Conservation (phyloP, 306 rosid genomes). For the Abrus precatorius region DNA sequence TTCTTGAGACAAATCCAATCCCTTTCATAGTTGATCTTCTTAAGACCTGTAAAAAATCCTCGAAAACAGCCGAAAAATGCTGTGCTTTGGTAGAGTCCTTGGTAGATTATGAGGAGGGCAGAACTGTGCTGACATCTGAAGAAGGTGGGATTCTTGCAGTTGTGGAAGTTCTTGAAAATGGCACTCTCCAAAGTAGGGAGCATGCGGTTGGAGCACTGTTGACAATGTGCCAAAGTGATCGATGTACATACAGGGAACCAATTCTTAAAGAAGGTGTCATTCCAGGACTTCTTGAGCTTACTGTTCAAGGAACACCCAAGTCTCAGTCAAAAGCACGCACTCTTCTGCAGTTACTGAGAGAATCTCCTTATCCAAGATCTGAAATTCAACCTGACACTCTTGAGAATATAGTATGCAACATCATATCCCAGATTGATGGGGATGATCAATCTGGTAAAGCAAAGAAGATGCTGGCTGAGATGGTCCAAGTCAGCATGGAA, state of each 20-base stretch:
- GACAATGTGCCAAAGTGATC: slow-evolving; percentile 86
- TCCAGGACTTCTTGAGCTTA: slow-evolving; percentile 96
- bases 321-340: slow-evolving; percentile 82
- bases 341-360: slow-evolving; percentile 78
- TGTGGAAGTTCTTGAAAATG: slow-evolving; percentile 90
- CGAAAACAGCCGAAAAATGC: slow-evolving; percentile 93
- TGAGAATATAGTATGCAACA: slow-evolving; percentile 92
- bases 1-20: slow-evolving; percentile 74
- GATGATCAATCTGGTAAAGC: slow-evolving; percentile 92
- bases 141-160: slow-evolving; percentile 97
- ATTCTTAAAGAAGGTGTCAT: slow-evolving; percentile 95
- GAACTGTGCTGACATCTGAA: slow-evolving; percentile 78
- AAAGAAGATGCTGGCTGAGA: slow-evolving; percentile 95
- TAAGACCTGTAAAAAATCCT: slow-evolving; percentile 79
- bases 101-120: slow-evolving; percentile 75
- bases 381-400: slow-evolving; percentile 87
- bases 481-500: slow-evolving; percentile 99
- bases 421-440: slow-evolving; percentile 90
- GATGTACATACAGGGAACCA: slow-evolving; percentile 88
- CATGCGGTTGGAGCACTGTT: slow-evolving; percentile 87
- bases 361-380: slow-evolving; percentile 86
- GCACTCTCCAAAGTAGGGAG: slow-evolving; percentile 85
- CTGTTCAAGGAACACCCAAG: slow-evolving; percentile 96
- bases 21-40: slow-evolving; percentile 71
- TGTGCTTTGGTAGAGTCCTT: slow-evolving; percentile 85